Base-by-base conservation (phyloP, 129 eudicot species). In the Flaveria trinervia region DNA sequence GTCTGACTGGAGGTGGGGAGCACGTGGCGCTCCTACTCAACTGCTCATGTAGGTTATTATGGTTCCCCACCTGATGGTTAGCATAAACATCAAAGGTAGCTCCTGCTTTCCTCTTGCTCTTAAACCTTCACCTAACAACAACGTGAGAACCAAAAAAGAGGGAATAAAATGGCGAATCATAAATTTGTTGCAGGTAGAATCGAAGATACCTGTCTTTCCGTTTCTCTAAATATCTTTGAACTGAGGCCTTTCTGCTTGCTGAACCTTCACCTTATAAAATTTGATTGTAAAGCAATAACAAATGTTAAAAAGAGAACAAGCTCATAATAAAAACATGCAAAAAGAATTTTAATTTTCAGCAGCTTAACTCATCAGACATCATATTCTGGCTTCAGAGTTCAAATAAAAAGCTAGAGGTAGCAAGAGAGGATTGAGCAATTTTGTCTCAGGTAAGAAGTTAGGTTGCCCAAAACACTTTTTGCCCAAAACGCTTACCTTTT, bases 51-150 rank as follows among this genome's bases (percentile, higher is more conserved):
- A 69, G 80, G 74, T 70, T 80, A 62, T 77, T 64, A 33, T 14
- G 89, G 75, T 70, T 88, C 69, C 82, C 84, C 5, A 80, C 66
- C 54, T 87, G 95, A 85, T 87, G 90, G 77, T 74, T 92, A 43
- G 80, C 44, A 74, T 79, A 87, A 15, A 77, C 57, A 65, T 85
- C 94, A 80, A 88, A 73, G 78, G 84, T 73, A 73, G 76, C 83
- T 82, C 86, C 96, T 77, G 70, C 79, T 85, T 92, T 92, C 84
- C 86, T 85, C 95, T 82, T 92, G 91, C 92, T 84, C 88, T 87
- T 92, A 76, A 85, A 92, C 97, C 97, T 92, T 92, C 87, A 87
- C 84, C 96, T 92, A 83, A 89, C 92, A 92, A 82, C 75, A 78
- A 80, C 60, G 76, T 87, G 78, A 89, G 92, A 86, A 85, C 55